Base-by-base conservation (phyloP, 2,329 filamentous ascomycete genomes). In the Pseudopyricularia cyperi region DNA sequence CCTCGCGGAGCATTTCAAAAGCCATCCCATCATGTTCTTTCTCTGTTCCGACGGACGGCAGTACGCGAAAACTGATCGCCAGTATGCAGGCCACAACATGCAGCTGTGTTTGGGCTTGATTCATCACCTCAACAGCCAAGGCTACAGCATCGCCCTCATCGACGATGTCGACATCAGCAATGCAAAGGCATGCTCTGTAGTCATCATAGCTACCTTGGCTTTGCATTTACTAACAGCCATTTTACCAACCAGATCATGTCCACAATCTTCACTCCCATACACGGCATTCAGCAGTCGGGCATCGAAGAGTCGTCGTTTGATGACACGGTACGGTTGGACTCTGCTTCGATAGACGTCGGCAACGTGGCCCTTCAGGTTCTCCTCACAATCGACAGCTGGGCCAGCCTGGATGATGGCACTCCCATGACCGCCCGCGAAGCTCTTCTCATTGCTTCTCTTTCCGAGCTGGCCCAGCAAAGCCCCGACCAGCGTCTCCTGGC, bases 1-100 rank as follows among this genome's bases (percentile, higher is more conserved):
- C 0, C 89, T 87, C 57, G 55, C 63, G 5, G 58, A 71, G 1
- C 85, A 87, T 58, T 66, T 86, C 2, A 56, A 67, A 2, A 60
- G 62, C 1, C 71, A 74, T 24, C 74, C 78, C 0, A 68, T 81
- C 3, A 82, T 85, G 60, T 87, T 89, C 57, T 66, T 88, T 51
- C 76, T 89, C 69, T 79, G 76, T 51, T 82, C 86, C 57, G 81
- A 87, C 61, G 83, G 82, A 6, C 53, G 55, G n/a, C 53, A 46
- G 17, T 17, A 48, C 12, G 32, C 14, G 39, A 17, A 17, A 17
- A 15, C 17, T 4, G 4, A 14, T 19, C 17, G 26, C 11, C n/a
- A n/a, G 2, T 19, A 28, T 3, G 65, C 47, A 55, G 32, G 1
- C n/a, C 37, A 48, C 28, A 26, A 39, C 26, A 7, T 47, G 42